Evolutionary conservation across 768 basidiomycete genomes (phyloP).

Genomic region (Leucocoprinus leucothites): DNA sequence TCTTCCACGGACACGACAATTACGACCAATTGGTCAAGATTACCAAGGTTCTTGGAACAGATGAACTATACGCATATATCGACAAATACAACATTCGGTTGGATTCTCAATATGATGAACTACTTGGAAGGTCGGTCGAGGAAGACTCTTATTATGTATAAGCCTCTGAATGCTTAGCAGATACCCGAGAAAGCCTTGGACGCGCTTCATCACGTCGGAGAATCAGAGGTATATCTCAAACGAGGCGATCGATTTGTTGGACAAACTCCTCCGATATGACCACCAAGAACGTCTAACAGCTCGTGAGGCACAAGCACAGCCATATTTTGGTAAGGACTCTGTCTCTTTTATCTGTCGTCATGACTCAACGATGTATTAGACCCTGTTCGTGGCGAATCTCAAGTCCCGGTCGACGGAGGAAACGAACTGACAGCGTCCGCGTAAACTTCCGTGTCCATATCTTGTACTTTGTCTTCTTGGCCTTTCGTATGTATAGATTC

Average conservation of each 20-base stretch:
- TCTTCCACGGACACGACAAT: slow-evolving; percentile 99
- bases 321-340: slow-evolving; percentile 76
- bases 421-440: slow-evolving; percentile 57
- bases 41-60: slow-evolving; percentile 95
- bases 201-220: slow-evolving; percentile 90
- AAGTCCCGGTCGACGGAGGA: slow-evolving; percentile 53
- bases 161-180: slow-evolving; percentile 31
- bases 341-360: slow-evolving; percentile 15
- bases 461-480: slow-evolving; percentile 26
- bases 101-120: slow-evolving; percentile 94
- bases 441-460: slow-evolving; percentile 23
- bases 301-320: slow-evolving; percentile 85
- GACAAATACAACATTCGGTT: slow-evolving; percentile 96
- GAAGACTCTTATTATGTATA: background rate
- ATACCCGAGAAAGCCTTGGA: slow-evolving; percentile 94
- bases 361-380: slow-evolving; percentile 38
- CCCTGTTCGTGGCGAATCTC: slow-evolving; percentile 53
- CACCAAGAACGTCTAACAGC: slow-evolving; percentile 97
- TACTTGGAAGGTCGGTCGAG: slow-evolving; percentile 70
- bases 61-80: slow-evolving; percentile 88
- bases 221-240: slow-evolving; percentile 96
- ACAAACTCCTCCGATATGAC: slow-evolving; percentile 94
- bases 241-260: slow-evolving; percentile 94
- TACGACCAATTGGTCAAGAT: slow-evolving; percentile 99
- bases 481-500: slow-evolving; percentile 33